A percentile compares a stretch with the other conserved stretches of the same genome.
Conservation (phyloP, 352 stramenopile genomes). For the Phytopythium vexans region DNA sequence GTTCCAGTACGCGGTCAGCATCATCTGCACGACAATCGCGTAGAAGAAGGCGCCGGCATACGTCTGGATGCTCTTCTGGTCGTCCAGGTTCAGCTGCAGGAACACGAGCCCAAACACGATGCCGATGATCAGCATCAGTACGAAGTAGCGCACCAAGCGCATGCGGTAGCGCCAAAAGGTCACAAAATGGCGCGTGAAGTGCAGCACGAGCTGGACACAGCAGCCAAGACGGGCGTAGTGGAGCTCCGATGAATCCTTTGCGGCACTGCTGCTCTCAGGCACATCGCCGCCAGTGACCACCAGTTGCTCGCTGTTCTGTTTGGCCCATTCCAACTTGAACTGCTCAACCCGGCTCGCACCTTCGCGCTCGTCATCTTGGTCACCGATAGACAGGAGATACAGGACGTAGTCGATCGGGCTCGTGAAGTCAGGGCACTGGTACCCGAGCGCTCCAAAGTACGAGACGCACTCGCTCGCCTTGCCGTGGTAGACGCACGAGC, state of each 20-base stretch:
- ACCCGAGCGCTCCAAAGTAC: constrained; percentile 53
- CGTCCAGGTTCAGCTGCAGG: constrained; percentile 35
- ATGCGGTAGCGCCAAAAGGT: constrained; percentile 20
- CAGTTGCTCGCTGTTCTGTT: constrained; percentile 12
- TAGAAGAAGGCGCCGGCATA: constrained; percentile 53
- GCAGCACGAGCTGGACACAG: constrained; percentile 24
- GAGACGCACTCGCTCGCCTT: constrained; percentile 39
- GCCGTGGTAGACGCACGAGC: constrained; percentile 50
- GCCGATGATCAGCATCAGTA: constrained; percentile 43
- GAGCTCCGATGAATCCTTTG: constrained; percentile 18
- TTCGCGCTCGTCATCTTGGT: constrained; percentile 19
- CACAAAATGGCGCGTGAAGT: constrained; percentile 25
- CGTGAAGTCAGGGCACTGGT: constrained; percentile 47
- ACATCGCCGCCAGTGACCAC: neutral
- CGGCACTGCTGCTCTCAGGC: constrained; percentile 7
- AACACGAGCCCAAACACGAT: constrained; percentile 42
- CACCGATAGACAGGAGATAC: constrained; percentile 39
- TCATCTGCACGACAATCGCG: constrained; percentile 41
- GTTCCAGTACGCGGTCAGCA: constrained; percentile 32
- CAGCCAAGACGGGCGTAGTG: constrained; percentile 28
- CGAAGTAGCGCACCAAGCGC: constrained; percentile 30
- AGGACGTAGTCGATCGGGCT: constrained; percentile 71
- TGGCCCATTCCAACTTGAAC: constrained; percentile 26
- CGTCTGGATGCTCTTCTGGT: constrained; percentile 52
- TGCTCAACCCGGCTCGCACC: constrained; percentile 25